Base-by-base conservation (phyloP, 441 rosid genomes). In the Kokia cookei region DNA sequence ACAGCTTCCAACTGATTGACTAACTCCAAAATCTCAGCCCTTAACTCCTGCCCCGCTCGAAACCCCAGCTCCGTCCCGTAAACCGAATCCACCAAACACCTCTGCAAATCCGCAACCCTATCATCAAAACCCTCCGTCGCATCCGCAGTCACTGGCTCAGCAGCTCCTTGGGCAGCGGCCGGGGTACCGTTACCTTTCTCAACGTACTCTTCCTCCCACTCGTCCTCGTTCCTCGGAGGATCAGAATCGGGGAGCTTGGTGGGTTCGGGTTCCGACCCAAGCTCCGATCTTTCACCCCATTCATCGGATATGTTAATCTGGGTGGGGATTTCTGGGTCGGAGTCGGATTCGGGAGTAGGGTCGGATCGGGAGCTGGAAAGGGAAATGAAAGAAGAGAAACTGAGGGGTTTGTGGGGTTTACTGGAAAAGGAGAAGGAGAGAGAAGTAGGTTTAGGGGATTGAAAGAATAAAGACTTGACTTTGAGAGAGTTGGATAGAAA, bases 11-110 rank as follows among this genome's bases (percentile, higher is more conserved):
- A 74, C 84, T 91, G 93, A 81, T 82, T 89, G 69, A 95, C 98
- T 53, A 95, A 83, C 88, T 95, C 99, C 79, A 82, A 79, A n/a
- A 93, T 90, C 86, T 95, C 99, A 2, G 90, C 98, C 51, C 99
- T 86, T 5, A 90, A 84, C 67, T 91, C 94, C 37, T 87, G 55
- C 2, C 89, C 85, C 11, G 91, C 96, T 19, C 85, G 83, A 78
- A 90, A 90, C 79, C 99, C 99, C 42, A 91, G 79, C 10, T 91
- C 89, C 40, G 95, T 86, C n/a, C 91, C 97, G 73, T 87, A 90
- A 48, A 95, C 91, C 43, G 96, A 86, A 68, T 93, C 97, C 50
- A 83, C 97, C 86, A 95, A 81, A 70, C 89, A 82, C 85, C 93
- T 81, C 86, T 93, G 91, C 86, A 95, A 79, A 54, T 95, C 92